Evolutionary conservation across 768 basidiomycete species (phyloP).

Genomic region (Auriculariales sp.): DNA sequence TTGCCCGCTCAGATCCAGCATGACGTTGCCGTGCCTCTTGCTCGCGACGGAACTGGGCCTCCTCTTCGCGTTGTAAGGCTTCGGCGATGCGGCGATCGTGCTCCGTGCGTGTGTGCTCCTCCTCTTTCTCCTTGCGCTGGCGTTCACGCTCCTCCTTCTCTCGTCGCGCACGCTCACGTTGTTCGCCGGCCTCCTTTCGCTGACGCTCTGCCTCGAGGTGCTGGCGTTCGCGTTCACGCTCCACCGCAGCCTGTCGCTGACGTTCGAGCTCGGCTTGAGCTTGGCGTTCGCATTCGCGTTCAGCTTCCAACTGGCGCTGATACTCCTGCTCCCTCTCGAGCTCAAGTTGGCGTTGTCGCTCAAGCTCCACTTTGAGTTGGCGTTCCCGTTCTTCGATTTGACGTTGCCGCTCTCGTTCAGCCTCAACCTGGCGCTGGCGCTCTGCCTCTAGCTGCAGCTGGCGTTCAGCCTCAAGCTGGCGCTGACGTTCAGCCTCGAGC

Average conservation of each 20-base stretch:
- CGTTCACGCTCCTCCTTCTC: conserved; percentile 42
- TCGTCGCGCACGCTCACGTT: not conserved
- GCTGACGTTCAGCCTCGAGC: conserved; percentile 11
- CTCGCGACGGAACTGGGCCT: conserved; percentile 3
- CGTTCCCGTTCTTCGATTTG: conserved; percentile 12
- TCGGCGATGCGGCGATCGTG: not conserved
- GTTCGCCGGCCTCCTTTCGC: conserved; percentile 1
- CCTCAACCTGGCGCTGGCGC: conserved; percentile 6
- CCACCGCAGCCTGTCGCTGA: not conserved
- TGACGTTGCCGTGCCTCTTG: conserved; percentile 32
- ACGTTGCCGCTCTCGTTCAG: conserved; percentile 13
- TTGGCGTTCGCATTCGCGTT: too few relatives aligned
- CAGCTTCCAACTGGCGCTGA: conserved; percentile 29
- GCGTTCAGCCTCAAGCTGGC: conserved; percentile 14
- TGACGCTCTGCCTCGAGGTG: conserved; percentile 25
- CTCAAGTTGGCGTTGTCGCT: conserved; percentile 20
- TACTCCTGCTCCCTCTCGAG: conserved; percentile 53
- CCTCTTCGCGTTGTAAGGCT: conserved; percentile 3
- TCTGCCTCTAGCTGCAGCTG: conserved; percentile 12
- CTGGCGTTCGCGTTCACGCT: conserved; percentile 2
- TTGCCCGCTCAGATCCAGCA: conserved; percentile 22
- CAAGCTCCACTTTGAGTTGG: conserved; percentile 13
- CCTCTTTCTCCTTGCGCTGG: conserved; percentile 31
- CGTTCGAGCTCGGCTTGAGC: not conserved
- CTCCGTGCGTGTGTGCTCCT: conserved; percentile 12